A percentile compares a stretch with the other conserved stretches of the same genome.
phyloP scores from a whole-genome alignment of 805 yeast genomes.

The Metschnikowia drakensbergensis region DNA sequence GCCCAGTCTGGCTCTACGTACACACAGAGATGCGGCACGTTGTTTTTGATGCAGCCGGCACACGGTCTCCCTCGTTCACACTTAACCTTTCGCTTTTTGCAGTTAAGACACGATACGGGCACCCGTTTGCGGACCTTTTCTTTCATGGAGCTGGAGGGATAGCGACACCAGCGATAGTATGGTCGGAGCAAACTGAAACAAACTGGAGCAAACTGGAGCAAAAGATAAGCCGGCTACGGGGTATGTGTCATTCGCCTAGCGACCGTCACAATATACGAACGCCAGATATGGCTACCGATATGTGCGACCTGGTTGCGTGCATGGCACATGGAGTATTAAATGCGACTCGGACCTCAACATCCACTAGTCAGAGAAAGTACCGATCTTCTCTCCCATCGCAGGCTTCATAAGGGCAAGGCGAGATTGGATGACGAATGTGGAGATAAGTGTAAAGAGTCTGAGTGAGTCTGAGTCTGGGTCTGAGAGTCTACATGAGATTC shows the following conservation, averaged over 20 bases:
- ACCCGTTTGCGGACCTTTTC: conserved; percentile 29
- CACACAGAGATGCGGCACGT: conserved; percentile 38
- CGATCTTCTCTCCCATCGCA: not conserved
- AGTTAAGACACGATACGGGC: conserved; percentile 39
- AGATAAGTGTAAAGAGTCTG: too few species aligned
- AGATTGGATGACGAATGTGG: too few species aligned
- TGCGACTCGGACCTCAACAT: conserved; percentile 4
- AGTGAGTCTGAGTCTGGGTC: too few species aligned
- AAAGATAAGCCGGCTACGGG: too few species aligned
- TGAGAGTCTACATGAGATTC: too few species aligned
- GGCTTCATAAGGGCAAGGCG: too few species aligned
- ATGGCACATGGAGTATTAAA: conserved; percentile 2
- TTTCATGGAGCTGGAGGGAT: not conserved
- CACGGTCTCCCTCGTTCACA: conserved; percentile 43
- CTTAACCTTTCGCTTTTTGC: conserved; percentile 41
- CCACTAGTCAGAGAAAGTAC: not conserved
- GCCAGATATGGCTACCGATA: not conserved
- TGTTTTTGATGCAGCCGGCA: conserved; percentile 39
- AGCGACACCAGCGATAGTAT: too few species aligned
- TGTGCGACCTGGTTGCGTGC: conserved; percentile 1
- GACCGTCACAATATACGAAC: not conserved
- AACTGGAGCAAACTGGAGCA: too few species aligned
- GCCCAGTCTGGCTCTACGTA: conserved; percentile 42
- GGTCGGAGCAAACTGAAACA: too few species aligned
- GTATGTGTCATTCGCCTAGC: not conserved